Percentiles rank a stretch among this genome's conserved stretches.
Conservation (phyloP, 352 stramenopile genomes). For the Blastocystis sp. region DNA sequence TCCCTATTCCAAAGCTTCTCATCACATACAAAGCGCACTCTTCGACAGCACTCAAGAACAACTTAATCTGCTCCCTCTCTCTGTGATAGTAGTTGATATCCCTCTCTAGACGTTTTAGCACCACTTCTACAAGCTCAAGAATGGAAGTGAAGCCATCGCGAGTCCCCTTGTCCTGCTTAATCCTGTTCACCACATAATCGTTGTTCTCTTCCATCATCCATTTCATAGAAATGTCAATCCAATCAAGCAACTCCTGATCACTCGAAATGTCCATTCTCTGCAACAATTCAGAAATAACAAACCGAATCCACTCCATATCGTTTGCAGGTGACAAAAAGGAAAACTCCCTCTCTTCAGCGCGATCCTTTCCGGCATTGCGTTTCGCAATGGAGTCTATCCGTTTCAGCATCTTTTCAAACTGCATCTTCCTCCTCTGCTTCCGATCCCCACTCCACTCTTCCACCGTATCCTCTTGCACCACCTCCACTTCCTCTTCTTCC, state of each 20-base stretch:
- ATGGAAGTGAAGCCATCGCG: neutral
- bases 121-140: neutral
- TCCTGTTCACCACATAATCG: neutral
- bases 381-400: neutral
- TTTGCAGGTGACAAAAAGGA: neutral
- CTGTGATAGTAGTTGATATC: neutral
- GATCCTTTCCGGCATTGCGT: neutral
- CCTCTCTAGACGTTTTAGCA: neutral
- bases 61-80: neutral
- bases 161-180: neutral
- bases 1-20: neutral
- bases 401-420: neutral
- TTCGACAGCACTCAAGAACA: neutral
- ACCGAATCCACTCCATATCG: neutral
- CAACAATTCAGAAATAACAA: neutral
- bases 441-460: neutral
- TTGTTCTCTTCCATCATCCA: neutral
- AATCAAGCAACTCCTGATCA: neutral
- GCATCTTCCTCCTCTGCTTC: neutral
- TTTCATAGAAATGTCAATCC: neutral
- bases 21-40: neutral
- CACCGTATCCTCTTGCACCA: neutral
- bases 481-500: neutral
- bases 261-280: neutral
- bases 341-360: neutral